Conservation (phyloP, 371 early-diverging fungal genomes). For the Choanephora cucurbitarum region DNA sequence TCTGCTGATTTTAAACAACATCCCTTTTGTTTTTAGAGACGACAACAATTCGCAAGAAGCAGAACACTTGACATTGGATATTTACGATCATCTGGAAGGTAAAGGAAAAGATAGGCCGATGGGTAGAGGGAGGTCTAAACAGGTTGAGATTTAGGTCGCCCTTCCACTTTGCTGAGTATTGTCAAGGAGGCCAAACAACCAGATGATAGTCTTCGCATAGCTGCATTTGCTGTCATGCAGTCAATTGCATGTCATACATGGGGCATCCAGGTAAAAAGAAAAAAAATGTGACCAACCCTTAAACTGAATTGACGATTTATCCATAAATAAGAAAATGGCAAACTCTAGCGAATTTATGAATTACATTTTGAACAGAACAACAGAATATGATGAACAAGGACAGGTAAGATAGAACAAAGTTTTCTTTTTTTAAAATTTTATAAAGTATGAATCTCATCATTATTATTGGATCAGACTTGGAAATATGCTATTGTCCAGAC, state of each 20-base stretch:
- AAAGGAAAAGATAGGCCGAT: background rate
- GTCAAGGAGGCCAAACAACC: constrained; percentile 41
- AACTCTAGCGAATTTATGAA: constrained; percentile 41
- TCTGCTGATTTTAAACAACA: no score
- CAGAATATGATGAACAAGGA: constrained; percentile 37
- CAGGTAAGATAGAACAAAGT: constrained; percentile 29
- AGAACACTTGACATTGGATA: constrained; percentile 30
- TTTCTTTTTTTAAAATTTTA: background rate
- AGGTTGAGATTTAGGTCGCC: constrained; percentile 20
- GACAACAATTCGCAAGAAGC: constrained; percentile 21
- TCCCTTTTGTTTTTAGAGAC: constrained; percentile 10
- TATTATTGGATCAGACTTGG: no score
- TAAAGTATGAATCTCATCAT: no score
- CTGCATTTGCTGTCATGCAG: constrained; percentile 47
- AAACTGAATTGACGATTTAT: no score
- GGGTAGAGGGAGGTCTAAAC: no score
- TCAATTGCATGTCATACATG: constrained; percentile 43
- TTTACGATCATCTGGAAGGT: constrained; percentile 33
- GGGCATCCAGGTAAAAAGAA: constrained; percentile 44
- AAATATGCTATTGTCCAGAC: constrained; percentile 48
- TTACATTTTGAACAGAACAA: constrained; percentile 49
- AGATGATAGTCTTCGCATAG: constrained; percentile 37
- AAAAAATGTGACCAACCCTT: constrained; percentile 1
- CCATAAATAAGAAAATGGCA: constrained; percentile 42
- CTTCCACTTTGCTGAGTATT: constrained; percentile 24